These are phyloP conservation scores for Fusarium nanum DNA, from an alignment of 2,329 filamentous ascomycete genomes.

Conservation along the genomic window DNA sequence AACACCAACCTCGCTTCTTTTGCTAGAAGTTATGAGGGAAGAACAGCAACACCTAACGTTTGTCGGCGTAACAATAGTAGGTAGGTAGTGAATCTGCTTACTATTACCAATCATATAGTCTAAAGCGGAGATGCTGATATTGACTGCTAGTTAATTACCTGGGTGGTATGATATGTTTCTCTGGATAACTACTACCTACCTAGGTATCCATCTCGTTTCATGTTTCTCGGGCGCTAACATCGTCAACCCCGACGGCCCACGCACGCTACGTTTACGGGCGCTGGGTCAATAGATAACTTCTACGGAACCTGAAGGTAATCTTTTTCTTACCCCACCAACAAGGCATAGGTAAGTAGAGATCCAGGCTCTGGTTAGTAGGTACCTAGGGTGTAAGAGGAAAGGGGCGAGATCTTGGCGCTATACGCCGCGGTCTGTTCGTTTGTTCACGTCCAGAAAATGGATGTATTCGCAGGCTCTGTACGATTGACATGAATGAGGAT, in stretches of 20 bases:
- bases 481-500: background rate
- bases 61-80: background rate
- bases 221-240: slow-evolving; percentile 46
- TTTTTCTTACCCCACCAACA: slow-evolving; percentile 25
- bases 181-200: too few species aligned
- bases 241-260: slow-evolving; percentile 38
- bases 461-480: background rate
- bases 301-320: background rate
- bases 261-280: slow-evolving; percentile 34
- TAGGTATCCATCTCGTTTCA: slow-evolving; percentile 37
- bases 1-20: background rate
- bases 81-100: too few species aligned
- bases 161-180: background rate
- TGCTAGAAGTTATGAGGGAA: background rate
- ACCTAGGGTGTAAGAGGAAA: slow-evolving; percentile 14
- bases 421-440: background rate
- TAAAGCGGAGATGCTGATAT: background rate
- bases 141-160: background rate
- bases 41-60: background rate
- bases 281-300: background rate
- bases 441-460: background rate
- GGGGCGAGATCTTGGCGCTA: background rate
- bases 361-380: background rate
- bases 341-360: background rate
- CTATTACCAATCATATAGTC: background rate